Percentiles rank a stretch among this genome's conserved stretches.
Evolutionary conservation across 129 eudicot species (phyloP).

Genomic region (Centrapalus pauciflorus): DNA sequence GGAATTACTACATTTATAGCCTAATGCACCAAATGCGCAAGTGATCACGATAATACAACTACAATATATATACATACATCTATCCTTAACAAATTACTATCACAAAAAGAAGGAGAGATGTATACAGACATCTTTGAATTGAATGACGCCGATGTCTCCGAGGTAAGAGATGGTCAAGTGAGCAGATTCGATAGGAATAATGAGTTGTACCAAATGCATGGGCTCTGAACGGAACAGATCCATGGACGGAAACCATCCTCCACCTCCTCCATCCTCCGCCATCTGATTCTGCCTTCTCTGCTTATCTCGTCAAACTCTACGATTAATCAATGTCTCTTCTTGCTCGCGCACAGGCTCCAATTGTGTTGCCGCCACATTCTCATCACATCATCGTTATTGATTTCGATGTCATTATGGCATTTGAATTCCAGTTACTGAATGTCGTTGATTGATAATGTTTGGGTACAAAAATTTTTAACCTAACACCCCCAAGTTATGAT

Average conservation of each 20-base stretch:
- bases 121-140: slow-evolving; percentile 62
- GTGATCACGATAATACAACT: not conserved
- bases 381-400: not conserved
- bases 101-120: not conserved
- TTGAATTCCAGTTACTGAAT: not conserved
- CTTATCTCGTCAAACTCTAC: not conserved
- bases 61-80: not conserved
- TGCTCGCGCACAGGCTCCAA: not conserved
- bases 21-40: not conserved
- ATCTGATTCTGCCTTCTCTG: slow-evolving; percentile 14
- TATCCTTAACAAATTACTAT: not conserved
- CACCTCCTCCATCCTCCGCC: slow-evolving; percentile 46
- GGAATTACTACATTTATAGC: not conserved
- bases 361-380: not conserved
- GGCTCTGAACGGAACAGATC: slow-evolving; percentile 88
- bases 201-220: slow-evolving; percentile 81
- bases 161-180: slow-evolving; percentile 69
- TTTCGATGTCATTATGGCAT: not conserved
- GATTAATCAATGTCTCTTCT: not conserved
- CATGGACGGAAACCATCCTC: slow-evolving; percentile 80
- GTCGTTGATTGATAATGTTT: not conserved
- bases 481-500: not conserved
- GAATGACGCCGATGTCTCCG: slow-evolving; percentile 78
- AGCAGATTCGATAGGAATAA: slow-evolving; percentile 79
- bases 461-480: not conserved